Evolutionary conservation across 202 grass and related monocot genomes (phyloP), one percentile per base, ranked within the genome.

Genomic region (Schoenoplectus triqueter): DNA sequence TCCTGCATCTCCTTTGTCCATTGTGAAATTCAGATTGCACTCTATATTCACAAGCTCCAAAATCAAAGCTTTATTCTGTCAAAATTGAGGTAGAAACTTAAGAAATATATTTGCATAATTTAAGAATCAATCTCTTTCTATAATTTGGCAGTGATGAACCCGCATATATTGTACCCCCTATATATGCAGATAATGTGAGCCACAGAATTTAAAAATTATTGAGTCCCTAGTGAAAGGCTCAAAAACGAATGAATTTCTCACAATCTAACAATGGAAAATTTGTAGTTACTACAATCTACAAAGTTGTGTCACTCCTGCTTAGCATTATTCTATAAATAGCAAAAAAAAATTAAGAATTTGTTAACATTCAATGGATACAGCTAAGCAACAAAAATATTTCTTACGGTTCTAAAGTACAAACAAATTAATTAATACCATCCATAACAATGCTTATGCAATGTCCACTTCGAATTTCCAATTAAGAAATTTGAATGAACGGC

Each of bases 1-100:
- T 6, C 54, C 55, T 9, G 31, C 74, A 78, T 78, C 74, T 44
- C 54, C 31, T 78, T 78, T 78, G 54, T 78, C 74, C 74, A 78
- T 78, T 78, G 54, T 39, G 14, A 17, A 40, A 44, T 44, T 78
- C 74, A 44, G 31, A 78, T 61, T 18, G 31, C 13, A 59, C 14
- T 44, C 74, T 78, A 54, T 22, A 78, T 18, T 78, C 14, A 78
- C 6, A 78, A 41, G 13, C 60, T 78, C 14, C 10, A 78, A 42
- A 78, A 78, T 39, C 10, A 42, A 44, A 42, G 6, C 21, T 78
- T 10, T 61, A 59, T 60, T 61, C 22, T 17, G 31, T 44, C 39
- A 42, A 39, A 74, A 22, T 61, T 60, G 40, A 57, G 52, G 31
- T 22, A 52, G 6, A 8, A 44, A 60, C 20, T 22, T 55, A 18